A percentile compares a stretch with the other conserved stretches of the same genome.
phyloP scores from a whole-genome alignment of 257 asterid genomes.

The Capsicum chinense region DNA sequence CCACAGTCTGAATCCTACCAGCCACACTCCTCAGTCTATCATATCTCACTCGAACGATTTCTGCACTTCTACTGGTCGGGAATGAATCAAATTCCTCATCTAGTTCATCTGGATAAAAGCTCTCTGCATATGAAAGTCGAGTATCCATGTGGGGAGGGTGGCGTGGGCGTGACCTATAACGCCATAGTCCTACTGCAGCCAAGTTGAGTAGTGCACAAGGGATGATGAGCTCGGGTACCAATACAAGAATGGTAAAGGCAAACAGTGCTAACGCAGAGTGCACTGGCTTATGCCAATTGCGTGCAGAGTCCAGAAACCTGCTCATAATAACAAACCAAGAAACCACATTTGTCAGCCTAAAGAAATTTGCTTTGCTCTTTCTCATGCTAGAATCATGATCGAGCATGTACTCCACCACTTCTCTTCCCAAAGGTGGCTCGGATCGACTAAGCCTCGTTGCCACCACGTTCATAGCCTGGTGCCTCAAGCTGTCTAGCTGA shows the following conservation, averaged over 20 bases:
- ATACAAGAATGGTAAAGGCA: conserved; percentile 50
- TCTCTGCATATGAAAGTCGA: conserved; percentile 70
- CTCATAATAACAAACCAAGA: conserved; percentile 58
- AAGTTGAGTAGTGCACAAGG: conserved; percentile 59
- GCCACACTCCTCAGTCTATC: conserved; percentile 87
- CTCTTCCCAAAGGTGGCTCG: conserved; percentile 83
- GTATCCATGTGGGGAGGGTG: conserved; percentile 91
- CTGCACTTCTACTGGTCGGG: conserved; percentile 68
- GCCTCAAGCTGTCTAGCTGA: conserved; percentile 68
- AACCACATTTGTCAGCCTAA: conserved; percentile 68
- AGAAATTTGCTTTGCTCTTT: conserved; percentile 90
- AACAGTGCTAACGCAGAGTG: conserved; percentile 52
- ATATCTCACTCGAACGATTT: conserved; percentile 68
- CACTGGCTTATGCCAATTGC: conserved; percentile 75
- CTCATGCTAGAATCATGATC: conserved; percentile 94
- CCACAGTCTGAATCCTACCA: conserved; percentile 84
- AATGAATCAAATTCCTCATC: conserved; percentile 88
- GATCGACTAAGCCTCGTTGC: conserved; percentile 73
- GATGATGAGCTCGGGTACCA: conserved; percentile 73
- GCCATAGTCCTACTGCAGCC: conserved; percentile 72
- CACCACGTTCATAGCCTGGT: conserved; percentile 87
- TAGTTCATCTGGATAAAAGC: conserved; percentile 69
- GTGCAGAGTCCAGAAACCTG: conserved; percentile 55
- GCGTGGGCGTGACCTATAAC: conserved; percentile 65
- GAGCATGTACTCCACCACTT: conserved; percentile 92